Evolutionary conservation across 169 alveolate genomes (phyloP), one percentile per base, ranked within the genome.

Genomic region (Plasmodium sp.): DNA sequence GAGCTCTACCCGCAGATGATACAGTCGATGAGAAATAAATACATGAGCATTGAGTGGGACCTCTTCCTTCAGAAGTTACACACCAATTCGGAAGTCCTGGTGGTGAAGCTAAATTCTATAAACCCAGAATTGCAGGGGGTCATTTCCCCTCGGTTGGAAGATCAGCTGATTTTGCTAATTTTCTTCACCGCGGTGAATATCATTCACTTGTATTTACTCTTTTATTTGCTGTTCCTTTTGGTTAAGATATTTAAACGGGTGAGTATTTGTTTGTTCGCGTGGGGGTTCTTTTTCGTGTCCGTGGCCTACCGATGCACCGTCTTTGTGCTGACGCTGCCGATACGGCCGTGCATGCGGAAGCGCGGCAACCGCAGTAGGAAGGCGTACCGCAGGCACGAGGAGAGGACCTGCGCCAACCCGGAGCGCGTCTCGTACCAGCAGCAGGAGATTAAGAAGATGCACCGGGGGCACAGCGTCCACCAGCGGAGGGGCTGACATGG

Each of bases 81-180:
- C 14, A 75, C 12, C 18, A 84, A 54, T 84, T 73, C 93, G 54
- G 73, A 84, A 43, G 3, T 27, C 77, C 56, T 84, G n/a, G 71
- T 84, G 58, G 56, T 48, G 36, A 71, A 84, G n/a, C 1, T 84
- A n/a, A 73, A 84, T 84, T 43, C 93, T 1, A 84, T 84, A 84
- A 84, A 84, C 33, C 93, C 93, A 84, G 84, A 84, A 58, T 12
- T 84, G 31, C 74, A 73, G 6, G 93, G 93, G 36, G 45, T 84
- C 2, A 84, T 84, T 6, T 84, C 93, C 9, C 39, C 77, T 1
- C 31, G 31, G 0, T 84, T 84, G 56, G 56, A 18, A 4, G 93
- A 84, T 48, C 83, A 84, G 58, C 54, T 84, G 9, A 73, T 84
- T 27, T 22, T 84, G 9, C 79, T 84, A 34, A 72, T 84, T 73